Percentiles rank a stretch among this genome's conserved stretches.
phyloP scores from a whole-genome alignment of 2,329 filamentous ascomycete genomes.

The Canariomyces notabilis region DNA sequence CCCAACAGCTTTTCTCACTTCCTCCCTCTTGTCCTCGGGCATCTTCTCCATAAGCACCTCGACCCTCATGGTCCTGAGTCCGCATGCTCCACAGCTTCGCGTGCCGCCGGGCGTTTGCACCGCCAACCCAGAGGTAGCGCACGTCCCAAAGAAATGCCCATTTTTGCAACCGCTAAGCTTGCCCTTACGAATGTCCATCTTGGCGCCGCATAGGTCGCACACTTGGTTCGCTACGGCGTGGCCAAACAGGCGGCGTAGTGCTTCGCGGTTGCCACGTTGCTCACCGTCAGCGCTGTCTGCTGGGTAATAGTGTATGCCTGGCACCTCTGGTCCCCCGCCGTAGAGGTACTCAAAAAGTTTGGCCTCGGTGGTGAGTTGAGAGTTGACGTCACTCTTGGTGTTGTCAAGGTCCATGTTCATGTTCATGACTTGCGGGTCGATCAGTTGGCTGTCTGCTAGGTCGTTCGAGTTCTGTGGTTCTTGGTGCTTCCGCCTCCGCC shows the following conservation, averaged over 20 bases:
- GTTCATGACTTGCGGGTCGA: slow-evolving; percentile 7
- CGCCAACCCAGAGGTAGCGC: slow-evolving; percentile 49
- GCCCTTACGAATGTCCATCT: slow-evolving; percentile 18
- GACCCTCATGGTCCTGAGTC: slow-evolving; percentile 44
- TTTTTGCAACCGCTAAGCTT: slow-evolving; percentile 29
- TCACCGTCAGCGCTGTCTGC: slow-evolving; percentile 5
- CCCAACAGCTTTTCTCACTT: slow-evolving; percentile 18
- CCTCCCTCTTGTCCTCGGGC: slow-evolving; percentile 23
- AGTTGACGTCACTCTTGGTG: slow-evolving; percentile 2
- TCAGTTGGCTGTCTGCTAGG: background rate
- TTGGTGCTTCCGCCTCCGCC: slow-evolving; percentile 18
- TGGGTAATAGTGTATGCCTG: slow-evolving; percentile 31
- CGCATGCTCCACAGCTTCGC: slow-evolving; percentile 51
- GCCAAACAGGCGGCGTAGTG: slow-evolving; percentile 38
- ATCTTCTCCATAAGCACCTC: slow-evolving; percentile 35
- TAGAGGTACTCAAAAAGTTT: slow-evolving; percentile 57
- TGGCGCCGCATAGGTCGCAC: slow-evolving; percentile 42
- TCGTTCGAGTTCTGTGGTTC: too few species aligned
- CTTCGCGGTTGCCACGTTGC: slow-evolving; percentile 6
- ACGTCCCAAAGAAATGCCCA: slow-evolving; percentile 39
- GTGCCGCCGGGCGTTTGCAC: slow-evolving; percentile 51
- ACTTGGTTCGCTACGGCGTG: slow-evolving; percentile 32
- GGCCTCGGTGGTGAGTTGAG: slow-evolving; percentile 47
- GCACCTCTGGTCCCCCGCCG: slow-evolving; percentile 43
- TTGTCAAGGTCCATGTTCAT: background rate